These are phyloP conservation scores for Crithidia bombi DNA, from an alignment of 208 protist genomes.

Conservation along the genomic window DNA sequence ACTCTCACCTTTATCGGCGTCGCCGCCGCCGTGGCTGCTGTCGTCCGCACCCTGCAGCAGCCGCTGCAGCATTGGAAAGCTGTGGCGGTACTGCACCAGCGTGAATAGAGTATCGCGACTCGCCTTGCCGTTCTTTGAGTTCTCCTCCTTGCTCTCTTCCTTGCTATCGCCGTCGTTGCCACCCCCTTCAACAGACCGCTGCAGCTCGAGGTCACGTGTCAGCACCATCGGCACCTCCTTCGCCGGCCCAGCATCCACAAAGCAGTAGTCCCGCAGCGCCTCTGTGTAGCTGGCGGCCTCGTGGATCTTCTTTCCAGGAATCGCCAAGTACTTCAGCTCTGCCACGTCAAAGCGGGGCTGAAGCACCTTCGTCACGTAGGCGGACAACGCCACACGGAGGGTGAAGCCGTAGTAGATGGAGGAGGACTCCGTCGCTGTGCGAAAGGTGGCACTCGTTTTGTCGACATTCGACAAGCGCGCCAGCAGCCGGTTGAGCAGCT, in stretches of 20 bases:
- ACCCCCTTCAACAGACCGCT: conserved; percentile 24
- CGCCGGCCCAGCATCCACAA: conserved; percentile 39
- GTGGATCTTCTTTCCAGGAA: conserved; percentile 50
- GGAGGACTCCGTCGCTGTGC: background rate
- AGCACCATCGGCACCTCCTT: conserved; percentile 37
- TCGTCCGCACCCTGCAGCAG: background rate
- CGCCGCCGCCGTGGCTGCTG: background rate
- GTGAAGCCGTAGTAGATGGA: conserved; percentile 38
- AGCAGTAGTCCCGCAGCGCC: conserved; percentile 39
- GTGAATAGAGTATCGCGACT: conserved; percentile 18
- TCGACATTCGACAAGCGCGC: conserved; percentile 21
- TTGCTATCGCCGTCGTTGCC: conserved; percentile 5
- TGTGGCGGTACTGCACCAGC: conserved; percentile 25
- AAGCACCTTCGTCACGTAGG: conserved; percentile 34
- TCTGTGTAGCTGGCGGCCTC: conserved; percentile 51
- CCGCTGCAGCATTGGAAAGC: conserved; percentile 17
- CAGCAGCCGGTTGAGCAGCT: conserved; percentile 34
- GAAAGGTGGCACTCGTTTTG: conserved; percentile 31
- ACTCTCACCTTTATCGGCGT: background rate
- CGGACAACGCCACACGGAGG: conserved; percentile 58
- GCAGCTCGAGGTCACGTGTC: conserved; percentile 27
- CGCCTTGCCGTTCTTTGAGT: background rate
- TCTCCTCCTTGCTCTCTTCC: background rate
- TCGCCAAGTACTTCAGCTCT: conserved; percentile 57
- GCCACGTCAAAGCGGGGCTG: conserved; percentile 32